These are phyloP conservation scores for Phialocephala subalpina DNA, from an alignment of 2,329 filamentous ascomycete genomes.

Conservation along the genomic window DNA sequence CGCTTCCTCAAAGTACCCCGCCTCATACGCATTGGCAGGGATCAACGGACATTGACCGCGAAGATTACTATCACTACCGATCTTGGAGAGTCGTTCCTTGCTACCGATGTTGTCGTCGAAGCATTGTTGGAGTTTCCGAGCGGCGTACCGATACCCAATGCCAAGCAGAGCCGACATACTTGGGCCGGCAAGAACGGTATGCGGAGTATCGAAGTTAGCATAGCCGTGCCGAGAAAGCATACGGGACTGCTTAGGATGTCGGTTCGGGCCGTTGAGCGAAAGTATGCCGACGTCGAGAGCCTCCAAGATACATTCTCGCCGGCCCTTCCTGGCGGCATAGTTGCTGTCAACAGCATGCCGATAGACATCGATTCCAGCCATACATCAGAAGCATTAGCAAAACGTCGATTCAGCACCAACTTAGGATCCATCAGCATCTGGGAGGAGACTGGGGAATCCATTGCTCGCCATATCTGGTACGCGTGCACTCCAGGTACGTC, in stretches of 20 bases:
- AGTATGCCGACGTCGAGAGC: slow-evolving; percentile 17
- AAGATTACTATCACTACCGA: slow-evolving; percentile 72
- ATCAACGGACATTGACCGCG: slow-evolving; percentile 49
- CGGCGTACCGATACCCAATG: slow-evolving; percentile 15
- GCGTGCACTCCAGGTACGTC: slow-evolving; percentile 35
- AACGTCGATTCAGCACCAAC: slow-evolving; percentile 23
- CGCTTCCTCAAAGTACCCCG: slow-evolving; percentile 72
- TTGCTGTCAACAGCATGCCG: slow-evolving; percentile 36
- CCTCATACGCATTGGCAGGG: slow-evolving; percentile 40
- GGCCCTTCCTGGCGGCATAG: slow-evolving; percentile 18
- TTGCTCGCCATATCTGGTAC: slow-evolving; percentile 76
- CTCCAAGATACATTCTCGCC: slow-evolving; percentile 26
- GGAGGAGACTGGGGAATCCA: slow-evolving; percentile 77
- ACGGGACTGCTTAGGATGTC: slow-evolving; percentile 28
- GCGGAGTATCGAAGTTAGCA: slow-evolving; percentile 34
- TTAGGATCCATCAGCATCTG: slow-evolving; percentile 53
- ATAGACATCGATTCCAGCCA: slow-evolving; percentile 17
- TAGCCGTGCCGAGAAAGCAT: slow-evolving; percentile 30
- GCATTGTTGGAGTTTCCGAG: slow-evolving; percentile 28
- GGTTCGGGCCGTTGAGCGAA: slow-evolving; percentile 29
- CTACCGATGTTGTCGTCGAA: slow-evolving; percentile 40
- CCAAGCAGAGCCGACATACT: slow-evolving; percentile 23
- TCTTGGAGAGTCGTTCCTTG: slow-evolving; percentile 55
- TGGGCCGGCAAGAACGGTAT: slow-evolving; percentile 41
- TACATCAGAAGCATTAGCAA: slow-evolving; percentile 29